Evolutionary conservation across 2,329 filamentous ascomycete genomes (phyloP), one percentile per base, ranked within the genome.

Genomic region (Fusarium praegraminearum): DNA sequence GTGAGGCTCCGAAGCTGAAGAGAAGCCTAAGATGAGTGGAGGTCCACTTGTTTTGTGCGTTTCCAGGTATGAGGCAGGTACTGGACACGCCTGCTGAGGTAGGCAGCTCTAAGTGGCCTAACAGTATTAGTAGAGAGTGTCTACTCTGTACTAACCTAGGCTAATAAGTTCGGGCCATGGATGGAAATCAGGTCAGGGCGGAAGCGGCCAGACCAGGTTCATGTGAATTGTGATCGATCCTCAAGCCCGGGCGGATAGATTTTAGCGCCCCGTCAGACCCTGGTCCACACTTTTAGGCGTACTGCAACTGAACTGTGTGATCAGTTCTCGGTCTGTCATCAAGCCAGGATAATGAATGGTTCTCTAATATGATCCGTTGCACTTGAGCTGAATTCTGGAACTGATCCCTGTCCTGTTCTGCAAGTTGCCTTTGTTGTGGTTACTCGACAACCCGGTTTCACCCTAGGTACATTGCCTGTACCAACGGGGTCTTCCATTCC

Each of bases 361-460:
- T 38, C 56, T 18, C 32, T 3, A 26, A 22, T 43, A 52, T 22
- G 26, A 40, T 51, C 18, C 18, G 22, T 47, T 47, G 28, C 16
- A 41, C 35, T 51, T 16, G 20, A 26, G 18, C 24, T 30, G 22
- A n/a, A 41, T 59, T 32, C 38, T 50, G 22, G 30, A 41, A 51
- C 38, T 32, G 22, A 62, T 38, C 56, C 58, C 51, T 61, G 58
- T 60, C 15, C 24, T 26, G 9, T 30, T 15, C 51, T 59, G 46
- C 53, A 52, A 47, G 60, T 41, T 65, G 24, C 57, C 57, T 62
- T 52, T 35, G 28, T 38, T 16, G 35, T 50, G 33, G 51, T 36
- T 24, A 54, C 20, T 47, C 43, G 18, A 26, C 41, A 54, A 57
- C 44, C 61, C 62, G 61, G 43, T 65, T 65, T 66, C 44, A 67